These are phyloP conservation scores for Ochetophila trinervis DNA, from an alignment of 306 rosid species.

Conservation along the genomic window DNA sequence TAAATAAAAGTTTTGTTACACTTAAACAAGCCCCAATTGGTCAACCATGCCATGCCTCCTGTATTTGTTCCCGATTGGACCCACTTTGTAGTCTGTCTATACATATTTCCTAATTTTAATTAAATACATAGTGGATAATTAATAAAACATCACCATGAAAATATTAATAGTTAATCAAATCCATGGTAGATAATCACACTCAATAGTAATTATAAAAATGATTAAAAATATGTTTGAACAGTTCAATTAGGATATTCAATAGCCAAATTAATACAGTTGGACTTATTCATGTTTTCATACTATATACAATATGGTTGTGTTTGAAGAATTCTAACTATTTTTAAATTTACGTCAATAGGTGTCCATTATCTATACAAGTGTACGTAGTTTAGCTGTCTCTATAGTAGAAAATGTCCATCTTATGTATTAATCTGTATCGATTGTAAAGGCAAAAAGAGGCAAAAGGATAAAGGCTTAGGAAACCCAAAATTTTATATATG, in stretches of 20 bases:
- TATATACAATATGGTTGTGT: no score
- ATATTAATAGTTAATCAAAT: background rate
- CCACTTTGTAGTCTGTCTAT: slow-evolving; percentile 4
- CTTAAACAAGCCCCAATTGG: background rate
- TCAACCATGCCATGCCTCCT: slow-evolving; percentile 9
- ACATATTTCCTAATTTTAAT: background rate
- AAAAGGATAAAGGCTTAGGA: slow-evolving; percentile 8
- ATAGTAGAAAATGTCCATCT: background rate
- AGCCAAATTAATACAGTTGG: background rate
- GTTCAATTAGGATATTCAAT: slow-evolving; percentile 2
- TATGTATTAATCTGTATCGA: background rate
- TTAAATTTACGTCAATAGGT: no score
- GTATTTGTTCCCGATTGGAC: slow-evolving; percentile 11
- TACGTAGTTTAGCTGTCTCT: slow-evolving; percentile 22
- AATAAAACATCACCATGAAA: background rate
- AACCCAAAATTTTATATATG: slow-evolving; percentile 13
- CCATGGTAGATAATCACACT: background rate
- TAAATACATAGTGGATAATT: background rate
- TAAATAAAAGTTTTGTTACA: slow-evolving; percentile 11
- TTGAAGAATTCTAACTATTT: no score
- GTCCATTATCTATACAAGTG: no score
- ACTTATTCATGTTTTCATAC: no score
- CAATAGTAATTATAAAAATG: background rate
- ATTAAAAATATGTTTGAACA: slow-evolving; percentile 7
- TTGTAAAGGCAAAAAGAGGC: background rate